Conservation (phyloP, 1,284 basidiomycete species). For the Puccinia sorghi region DNA sequence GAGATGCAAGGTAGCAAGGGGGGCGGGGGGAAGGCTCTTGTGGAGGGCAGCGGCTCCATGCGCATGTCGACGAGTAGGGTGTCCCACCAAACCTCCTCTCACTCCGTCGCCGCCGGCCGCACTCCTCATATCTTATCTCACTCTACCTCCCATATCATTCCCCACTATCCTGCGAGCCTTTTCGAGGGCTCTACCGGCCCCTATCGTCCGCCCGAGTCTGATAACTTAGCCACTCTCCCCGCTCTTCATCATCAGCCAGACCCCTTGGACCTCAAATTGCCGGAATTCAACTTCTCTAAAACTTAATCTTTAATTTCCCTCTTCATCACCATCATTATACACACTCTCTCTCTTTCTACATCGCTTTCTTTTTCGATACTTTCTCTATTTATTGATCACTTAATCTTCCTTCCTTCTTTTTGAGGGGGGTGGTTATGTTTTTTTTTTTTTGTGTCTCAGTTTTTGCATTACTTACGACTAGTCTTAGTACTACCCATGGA, state of each 20-base stretch:
- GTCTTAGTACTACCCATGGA: no score
- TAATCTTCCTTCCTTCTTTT: background rate
- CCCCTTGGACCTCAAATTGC: slow-evolving; percentile 11
- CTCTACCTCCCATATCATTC: background rate
- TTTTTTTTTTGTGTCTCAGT: no score
- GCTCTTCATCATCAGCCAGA: background rate
- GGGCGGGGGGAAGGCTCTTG: background rate
- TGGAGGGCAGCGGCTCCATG: background rate
- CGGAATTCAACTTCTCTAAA: slow-evolving; percentile 27
- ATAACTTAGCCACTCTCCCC: background rate
- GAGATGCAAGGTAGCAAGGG: background rate
- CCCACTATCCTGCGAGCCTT: background rate
- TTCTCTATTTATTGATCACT: background rate
- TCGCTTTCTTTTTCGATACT: background rate
- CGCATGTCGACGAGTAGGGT: background rate
- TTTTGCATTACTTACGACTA: no score
- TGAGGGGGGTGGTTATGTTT: background rate
- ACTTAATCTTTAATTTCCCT: background rate
- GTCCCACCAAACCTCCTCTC: background rate
- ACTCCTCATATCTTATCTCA: background rate
- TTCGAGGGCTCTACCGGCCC: background rate
- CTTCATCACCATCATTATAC: background rate
- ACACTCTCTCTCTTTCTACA: background rate
- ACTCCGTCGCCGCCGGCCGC: background rate
- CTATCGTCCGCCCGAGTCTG: background rate